Base-by-base conservation (phyloP, 352 stramenopile genomes). In the Phytophthora palmivora region DNA sequence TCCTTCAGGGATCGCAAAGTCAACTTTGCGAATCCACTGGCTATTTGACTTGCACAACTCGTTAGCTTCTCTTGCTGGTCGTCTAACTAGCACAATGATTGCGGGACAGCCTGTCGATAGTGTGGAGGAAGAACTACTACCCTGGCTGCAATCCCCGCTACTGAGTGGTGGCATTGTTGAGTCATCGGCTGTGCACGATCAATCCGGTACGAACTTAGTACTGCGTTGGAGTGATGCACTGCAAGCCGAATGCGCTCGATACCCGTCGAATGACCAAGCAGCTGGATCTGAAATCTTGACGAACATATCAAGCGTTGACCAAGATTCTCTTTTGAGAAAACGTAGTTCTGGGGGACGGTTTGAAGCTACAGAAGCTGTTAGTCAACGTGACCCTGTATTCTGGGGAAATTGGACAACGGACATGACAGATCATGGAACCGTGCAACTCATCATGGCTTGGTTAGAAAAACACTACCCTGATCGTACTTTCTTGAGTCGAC, bases 21-120 rank as follows among this genome's bases (percentile, higher is more conserved):
- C 86, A n/a, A 96, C 84, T 0, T 64, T 94, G 26, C 78, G 76
- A 19, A 64, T 96, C 11, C 88, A 94, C 34, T 96, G 88, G 88
- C 54, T 96, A 15, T 85, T 93, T 19, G 88, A 96, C 52, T 71
- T 94, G 42, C 83, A 90, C 47, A 92, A 91, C 26, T 80, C 83
- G 12, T 48, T 91, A 26, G 70, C 88, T 18, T 95, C 84, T 22
- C 72, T 96, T 6, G 82, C 77, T 22, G 84, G 84, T 9, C 65
- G 86, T 37, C 68, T 96, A 15, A 68, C 85, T 7, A 78, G 83
- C 38, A 92, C 83, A 5, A 43, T 96, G 18, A 92, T 96, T 44
- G 79, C 86, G 21, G 88, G 86, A 2, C 73, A 90, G 24, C 88
- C 88, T 1, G 68, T 94, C 2, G 83, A 96, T 68, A 65, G 63